These are phyloP conservation scores for Naganishia onofrii DNA, from an alignment of 768 basidiomycete genomes.

Conservation along the genomic window DNA sequence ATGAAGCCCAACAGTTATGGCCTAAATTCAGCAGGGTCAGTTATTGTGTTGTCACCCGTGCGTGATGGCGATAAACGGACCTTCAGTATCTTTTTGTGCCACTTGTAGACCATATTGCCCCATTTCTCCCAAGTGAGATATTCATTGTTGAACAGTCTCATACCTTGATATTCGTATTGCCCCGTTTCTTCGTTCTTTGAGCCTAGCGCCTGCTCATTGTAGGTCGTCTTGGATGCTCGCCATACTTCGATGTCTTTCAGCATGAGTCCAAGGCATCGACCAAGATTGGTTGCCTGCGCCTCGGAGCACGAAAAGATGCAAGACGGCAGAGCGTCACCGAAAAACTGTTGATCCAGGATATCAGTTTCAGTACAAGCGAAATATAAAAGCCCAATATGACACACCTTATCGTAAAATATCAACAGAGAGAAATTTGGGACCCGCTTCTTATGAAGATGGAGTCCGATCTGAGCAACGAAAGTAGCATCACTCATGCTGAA, in stretches of 20 bases:
- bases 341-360: constrained; percentile 59
- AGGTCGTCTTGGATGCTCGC: constrained; percentile 65
- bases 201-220: constrained; percentile 61
- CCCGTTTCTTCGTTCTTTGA: constrained; percentile 65
- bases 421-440: constrained; percentile 84
- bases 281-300: constrained; percentile 92
- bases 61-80: constrained; percentile 54
- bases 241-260: constrained; percentile 75
- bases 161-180: constrained; percentile 56
- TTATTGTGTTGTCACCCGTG: constrained; percentile 8
- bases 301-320: constrained; percentile 91
- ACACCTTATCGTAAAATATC: constrained; percentile 76
- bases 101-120: constrained; percentile 71
- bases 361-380: not conserved
- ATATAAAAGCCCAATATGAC: constrained; percentile 29
- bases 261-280: constrained; percentile 79
- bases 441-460: constrained; percentile 79
- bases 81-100: constrained; percentile 72
- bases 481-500: constrained; percentile 97
- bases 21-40: constrained; percentile 51
- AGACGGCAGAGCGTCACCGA: constrained; percentile 77
- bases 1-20: constrained; percentile 73
- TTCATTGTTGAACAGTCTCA: constrained; percentile 56
- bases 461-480: constrained; percentile 86
- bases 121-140: constrained; percentile 67